phyloP scores from a whole-genome alignment of 345 rosid species.

The Euclidium syriacum region DNA sequence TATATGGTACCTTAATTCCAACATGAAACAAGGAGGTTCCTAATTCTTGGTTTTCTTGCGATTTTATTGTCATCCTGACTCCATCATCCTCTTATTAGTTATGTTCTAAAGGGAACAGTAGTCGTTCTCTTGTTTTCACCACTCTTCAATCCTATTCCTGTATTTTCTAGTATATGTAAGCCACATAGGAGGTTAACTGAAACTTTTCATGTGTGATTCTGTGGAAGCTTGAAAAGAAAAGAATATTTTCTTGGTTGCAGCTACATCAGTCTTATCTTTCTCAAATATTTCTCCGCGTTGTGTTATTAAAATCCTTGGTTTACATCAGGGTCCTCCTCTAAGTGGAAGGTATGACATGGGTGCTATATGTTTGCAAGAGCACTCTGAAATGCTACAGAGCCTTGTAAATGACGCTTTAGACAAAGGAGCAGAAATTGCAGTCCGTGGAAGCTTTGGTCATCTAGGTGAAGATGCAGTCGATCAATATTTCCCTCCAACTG shows the following conservation, averaged over 20 bases:
- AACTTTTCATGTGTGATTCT: neutral
- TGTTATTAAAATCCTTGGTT: neutral
- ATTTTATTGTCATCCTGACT: neutral
- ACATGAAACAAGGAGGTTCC: neutral
- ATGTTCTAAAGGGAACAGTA: neutral
- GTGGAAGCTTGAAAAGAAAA: neutral
- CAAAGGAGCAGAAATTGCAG: slow-evolving; percentile 84
- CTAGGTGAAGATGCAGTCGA: slow-evolving; percentile 90
- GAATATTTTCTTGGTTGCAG: neutral
- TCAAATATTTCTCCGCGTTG: neutral
- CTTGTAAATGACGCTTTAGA: slow-evolving; percentile 84
- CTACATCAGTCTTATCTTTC: neutral
- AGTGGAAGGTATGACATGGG: slow-evolving; percentile 95
- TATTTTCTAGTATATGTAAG: neutral
- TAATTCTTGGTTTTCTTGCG: neutral
- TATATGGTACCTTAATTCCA: neutral
- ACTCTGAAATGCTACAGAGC: slow-evolving; percentile 80
- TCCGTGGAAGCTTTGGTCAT: slow-evolving; percentile 95
- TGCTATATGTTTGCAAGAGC: slow-evolving; percentile 92
- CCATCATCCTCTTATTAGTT: neutral
- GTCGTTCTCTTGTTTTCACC: neutral
- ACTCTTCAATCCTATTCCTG: neutral
- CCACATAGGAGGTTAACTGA: neutral
- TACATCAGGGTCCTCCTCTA: slow-evolving; percentile 87
- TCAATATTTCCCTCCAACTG: slow-evolving; percentile 93